These are phyloP conservation scores for Spathaspora sp. DNA, from an alignment of 1,139 yeast genomes.

Conservation along the genomic window DNA sequence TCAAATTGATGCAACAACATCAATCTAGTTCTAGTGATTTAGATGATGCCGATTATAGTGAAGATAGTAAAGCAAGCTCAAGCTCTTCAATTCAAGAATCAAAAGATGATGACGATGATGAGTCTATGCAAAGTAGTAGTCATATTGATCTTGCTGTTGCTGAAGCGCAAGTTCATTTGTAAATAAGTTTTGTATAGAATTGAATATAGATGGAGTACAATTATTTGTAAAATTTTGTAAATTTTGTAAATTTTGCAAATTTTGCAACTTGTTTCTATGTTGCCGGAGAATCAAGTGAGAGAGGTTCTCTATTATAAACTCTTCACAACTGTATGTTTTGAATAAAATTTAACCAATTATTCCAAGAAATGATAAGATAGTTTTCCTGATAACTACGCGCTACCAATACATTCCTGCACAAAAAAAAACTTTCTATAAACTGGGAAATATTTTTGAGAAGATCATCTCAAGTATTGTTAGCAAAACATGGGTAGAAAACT, in stretches of 20 bases:
- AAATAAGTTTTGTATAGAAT: constrained; percentile 3
- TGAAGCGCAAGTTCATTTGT: constrained; percentile 20
- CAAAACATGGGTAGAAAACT: constrained; percentile 32
- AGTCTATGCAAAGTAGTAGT: constrained; percentile 11
- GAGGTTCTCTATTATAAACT: too few species aligned
- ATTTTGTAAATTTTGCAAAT: too few species aligned
- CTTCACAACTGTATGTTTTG: too few species aligned
- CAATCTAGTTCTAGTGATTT: neutral
- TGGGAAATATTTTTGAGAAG: constrained; percentile 4
- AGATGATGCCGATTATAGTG: constrained; percentile 2
- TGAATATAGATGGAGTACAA: neutral
- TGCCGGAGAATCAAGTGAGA: too few species aligned
- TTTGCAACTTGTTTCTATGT: too few species aligned
- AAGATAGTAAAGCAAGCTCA: constrained; percentile 6
- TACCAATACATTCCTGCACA: neutral
- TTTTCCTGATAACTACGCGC: too few species aligned
- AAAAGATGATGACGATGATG: constrained; percentile 9
- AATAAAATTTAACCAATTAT: too few species aligned
- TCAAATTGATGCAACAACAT: constrained; percentile 1
- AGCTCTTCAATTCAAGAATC: neutral
- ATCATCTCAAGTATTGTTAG: constrained; percentile 3
- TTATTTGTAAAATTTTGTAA: too few species aligned
- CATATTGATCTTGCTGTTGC: constrained; percentile 13
- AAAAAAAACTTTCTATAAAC: neutral
- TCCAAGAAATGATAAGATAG: too few species aligned